Base-by-base conservation (phyloP, 2,329 filamentous ascomycete genomes). In the Achaetomium macrosporum region DNA sequence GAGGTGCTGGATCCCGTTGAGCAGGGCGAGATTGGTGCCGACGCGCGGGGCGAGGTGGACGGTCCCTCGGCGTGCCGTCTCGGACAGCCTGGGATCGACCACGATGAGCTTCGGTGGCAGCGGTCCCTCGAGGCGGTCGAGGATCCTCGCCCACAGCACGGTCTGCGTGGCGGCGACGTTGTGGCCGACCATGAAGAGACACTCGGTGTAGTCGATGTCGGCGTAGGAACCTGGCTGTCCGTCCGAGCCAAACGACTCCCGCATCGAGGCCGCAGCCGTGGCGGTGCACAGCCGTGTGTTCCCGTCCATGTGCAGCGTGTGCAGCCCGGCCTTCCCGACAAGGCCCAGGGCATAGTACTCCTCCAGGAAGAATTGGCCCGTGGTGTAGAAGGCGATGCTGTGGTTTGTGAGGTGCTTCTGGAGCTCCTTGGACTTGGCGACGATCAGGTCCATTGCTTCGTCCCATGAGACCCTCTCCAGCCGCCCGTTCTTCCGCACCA, bases 261-360 rank as follows among this genome's bases (percentile, higher is more conserved):
- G 57, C 67, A 71, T 69, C n/a, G 65, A 62, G 7, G 68, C 63
- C 10, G 69, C 68, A 3, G 68, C 68, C 6, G 68, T 70, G 19
- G 68, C 68, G 2, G 68, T 71, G 51, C 68, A 71, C 1, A 71
- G 61, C 2, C 69, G 63, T 5, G 69, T 71, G 53, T 71, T 71
- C 3, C 69, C 68, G 44, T 71, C 68, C 67, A 69, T 69, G 50
- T 71, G 67, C 19, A 71, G 53, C 1, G 68, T 70, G 51, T 69
- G 63, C 13, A 70, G 54, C 0, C 69, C 69, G 3, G 65, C 68
- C 47, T 71, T 71, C 5, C 69, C 68, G 11, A 71, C 58, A 43
- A 70, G 57, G 1, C 67, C 68, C n/a, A 71, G 57, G 35, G 66
- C 68, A 57, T 70, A 70, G 47, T 70, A 71, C 51, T 71, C 68